Base-by-base conservation (phyloP, 345 rosid genomes). In the Acer saccharum region DNA sequence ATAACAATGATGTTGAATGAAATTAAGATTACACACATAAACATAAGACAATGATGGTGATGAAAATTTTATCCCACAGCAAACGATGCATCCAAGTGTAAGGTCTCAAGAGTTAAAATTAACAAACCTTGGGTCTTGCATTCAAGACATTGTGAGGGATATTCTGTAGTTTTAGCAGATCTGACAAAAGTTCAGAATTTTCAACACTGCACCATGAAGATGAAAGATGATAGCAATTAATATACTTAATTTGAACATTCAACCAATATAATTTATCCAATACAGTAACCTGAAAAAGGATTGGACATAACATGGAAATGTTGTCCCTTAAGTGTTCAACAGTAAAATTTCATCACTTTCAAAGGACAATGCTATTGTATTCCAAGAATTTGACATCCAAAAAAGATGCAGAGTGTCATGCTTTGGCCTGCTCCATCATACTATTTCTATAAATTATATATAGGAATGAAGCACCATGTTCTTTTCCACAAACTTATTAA, bases 91-190 rank as follows among this genome's bases (percentile, higher is more conserved):
- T 66, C 62, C 35, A 69, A 39, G 32, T 46, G n/a, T 50, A 58
- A 65, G 21, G 17, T 54, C 71, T 41, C 58, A 67, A 63, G 16
- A 14, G 62, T 32, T 64, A 18, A 76, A 74, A 80, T 57, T 48
- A 77, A 76, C 75, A 55, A 62, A 95, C 98, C 98, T 91, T 95
- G 61, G 98, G 98, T 72, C 98, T 87, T 71, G 98, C 98, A 88
- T 95, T 95, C 77, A 95, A 79, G 82, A 95, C 97, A 86, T 89
- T 95, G 86, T 95, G 98, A 65, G 98, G 98, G 67, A 95, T 87
- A 73, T 85, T 87, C 90, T 85, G 83, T 76, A 91, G 92, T 86
- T 82, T 91, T 68, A 95, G 93, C 87, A 91, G 80, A 86, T 84
- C 94, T 12, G 98, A 95, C 82, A 95, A 86, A 82, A 90, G 87